Percentiles rank a stretch among this genome's conserved stretches.
Conservation (phyloP, 768 basidiomycete species). For the Nidula microcarpa region DNA sequence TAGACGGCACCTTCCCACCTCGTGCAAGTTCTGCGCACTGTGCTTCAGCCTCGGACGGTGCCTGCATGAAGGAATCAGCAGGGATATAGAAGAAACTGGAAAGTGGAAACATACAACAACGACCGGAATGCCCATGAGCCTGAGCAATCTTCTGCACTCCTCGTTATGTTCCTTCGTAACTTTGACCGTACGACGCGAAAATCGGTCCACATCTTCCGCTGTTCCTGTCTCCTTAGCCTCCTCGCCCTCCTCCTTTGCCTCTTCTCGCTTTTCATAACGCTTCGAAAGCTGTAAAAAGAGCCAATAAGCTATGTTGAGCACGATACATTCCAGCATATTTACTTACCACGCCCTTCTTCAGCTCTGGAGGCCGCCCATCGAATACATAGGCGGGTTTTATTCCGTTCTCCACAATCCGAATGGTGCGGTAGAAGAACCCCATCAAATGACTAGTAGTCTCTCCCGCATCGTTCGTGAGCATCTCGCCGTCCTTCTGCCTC, state of each 20-base stretch:
- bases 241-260: constrained; percentile 92
- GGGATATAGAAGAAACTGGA: background rate
- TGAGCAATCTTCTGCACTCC: constrained; percentile 84
- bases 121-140: constrained; percentile 95
- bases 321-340: too few relatives aligned
- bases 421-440: constrained; percentile 98
- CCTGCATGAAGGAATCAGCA: constrained; percentile 41
- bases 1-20: constrained; percentile 71
- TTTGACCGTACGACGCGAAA: constrained; percentile 87
- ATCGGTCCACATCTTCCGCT: constrained; percentile 87
- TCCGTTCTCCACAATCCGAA: constrained; percentile 97
- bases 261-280: constrained; percentile 87
- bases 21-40: constrained; percentile 98
- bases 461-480: constrained; percentile 95
- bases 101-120: constrained; percentile 61
- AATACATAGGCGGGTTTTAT: constrained; percentile 99
- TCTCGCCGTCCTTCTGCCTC: constrained; percentile 92
- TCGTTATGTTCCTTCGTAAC: constrained; percentile 97
- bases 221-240: constrained; percentile 98
- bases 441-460: constrained; percentile 98
- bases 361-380: constrained; percentile 95
- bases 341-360: constrained; percentile 96
- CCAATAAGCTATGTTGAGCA: too few relatives aligned
- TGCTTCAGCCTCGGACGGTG: constrained; percentile 97
- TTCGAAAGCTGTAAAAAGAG: constrained; percentile 72